Evolutionary conservation across 1,284 basidiomycete genomes (phyloP).

Genomic region (Coriolopsis trogii): DNA sequence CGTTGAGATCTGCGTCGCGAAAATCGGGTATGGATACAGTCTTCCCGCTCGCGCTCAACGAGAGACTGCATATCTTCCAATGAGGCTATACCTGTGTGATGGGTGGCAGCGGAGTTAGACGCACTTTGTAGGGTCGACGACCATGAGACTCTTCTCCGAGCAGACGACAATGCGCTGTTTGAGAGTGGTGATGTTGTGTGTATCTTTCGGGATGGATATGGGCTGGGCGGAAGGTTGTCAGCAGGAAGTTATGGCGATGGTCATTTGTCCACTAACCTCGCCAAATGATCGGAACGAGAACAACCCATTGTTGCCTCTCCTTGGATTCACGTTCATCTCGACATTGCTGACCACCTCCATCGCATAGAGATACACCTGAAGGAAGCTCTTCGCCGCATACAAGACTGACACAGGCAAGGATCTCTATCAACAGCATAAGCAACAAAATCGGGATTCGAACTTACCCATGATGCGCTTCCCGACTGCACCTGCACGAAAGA

Average conservation of each 20-base stretch:
- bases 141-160: slow-evolving; percentile 62
- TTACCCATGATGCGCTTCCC: slow-evolving; percentile 56
- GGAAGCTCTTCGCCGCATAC: slow-evolving; percentile 63
- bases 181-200: slow-evolving; percentile 58
- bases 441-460: slow-evolving; percentile 8
- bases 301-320: slow-evolving; percentile 33
- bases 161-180: slow-evolving; percentile 65
- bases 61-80: slow-evolving; percentile 32
- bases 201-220: slow-evolving; percentile 69
- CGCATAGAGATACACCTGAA: slow-evolving; percentile 56
- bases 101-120: slow-evolving; percentile 23
- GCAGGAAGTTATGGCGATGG: no score
- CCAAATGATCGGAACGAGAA: slow-evolving; percentile 61
- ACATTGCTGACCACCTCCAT: slow-evolving; percentile 42
- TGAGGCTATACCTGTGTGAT: background rate
- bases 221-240: slow-evolving; percentile 50
- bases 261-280: slow-evolving; percentile 46
- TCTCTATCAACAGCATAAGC: background rate
- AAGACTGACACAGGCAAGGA: slow-evolving; percentile 49
- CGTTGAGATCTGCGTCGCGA: slow-evolving; percentile 40
- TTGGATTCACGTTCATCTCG: slow-evolving; percentile 33
- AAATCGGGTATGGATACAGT: slow-evolving; percentile 66
- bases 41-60: slow-evolving; percentile 38
- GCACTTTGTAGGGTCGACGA: slow-evolving; percentile 69
- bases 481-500: slow-evolving; percentile 59